phyloP scores from a whole-genome alignment of 345 rosid species.

The Gossypium turneri region DNA sequence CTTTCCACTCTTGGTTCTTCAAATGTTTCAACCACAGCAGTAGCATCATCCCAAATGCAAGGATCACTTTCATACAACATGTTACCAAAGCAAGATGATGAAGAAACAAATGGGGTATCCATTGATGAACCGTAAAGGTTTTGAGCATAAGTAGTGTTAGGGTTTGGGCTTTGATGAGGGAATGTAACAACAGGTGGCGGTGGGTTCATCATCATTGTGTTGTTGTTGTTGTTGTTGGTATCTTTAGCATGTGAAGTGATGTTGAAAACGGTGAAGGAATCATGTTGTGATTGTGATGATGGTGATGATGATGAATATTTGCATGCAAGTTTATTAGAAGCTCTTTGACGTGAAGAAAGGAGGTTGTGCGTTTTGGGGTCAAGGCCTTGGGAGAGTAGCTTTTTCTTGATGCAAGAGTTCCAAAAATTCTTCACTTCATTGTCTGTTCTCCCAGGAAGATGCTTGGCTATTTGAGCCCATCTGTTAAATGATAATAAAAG shows the following conservation, averaged over 20 bases:
- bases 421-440: constrained; percentile 77
- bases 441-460: constrained; percentile 72
- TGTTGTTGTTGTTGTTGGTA: background rate
- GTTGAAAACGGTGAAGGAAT: constrained; percentile 20
- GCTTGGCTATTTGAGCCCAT: constrained; percentile 63
- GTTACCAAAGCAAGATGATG: constrained; percentile 18
- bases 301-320: background rate
- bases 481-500: constrained; percentile 16
- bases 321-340: constrained; percentile 20
- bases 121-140: constrained; percentile 18
- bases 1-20: constrained; percentile 17
- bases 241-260: constrained; percentile 8
- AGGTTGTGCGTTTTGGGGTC: constrained; percentile 54
- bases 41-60: constrained; percentile 19
- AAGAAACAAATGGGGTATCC: constrained; percentile 14
- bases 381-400: constrained; percentile 53
- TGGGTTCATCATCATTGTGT: constrained; percentile 15
- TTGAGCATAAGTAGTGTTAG: constrained; percentile 12
- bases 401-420: constrained; percentile 75
- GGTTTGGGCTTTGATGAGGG: constrained; percentile 20
- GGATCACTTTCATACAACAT: constrained; percentile 18
- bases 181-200: constrained; percentile 20
- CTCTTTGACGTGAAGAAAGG: constrained; percentile 32
- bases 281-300: constrained; percentile 17
- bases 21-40: constrained; percentile 5